Evolutionary conservation across 2,329 filamentous ascomycete genomes (phyloP), one percentile per base, ranked within the genome.

Genomic region (Sphaerulina musiva): DNA sequence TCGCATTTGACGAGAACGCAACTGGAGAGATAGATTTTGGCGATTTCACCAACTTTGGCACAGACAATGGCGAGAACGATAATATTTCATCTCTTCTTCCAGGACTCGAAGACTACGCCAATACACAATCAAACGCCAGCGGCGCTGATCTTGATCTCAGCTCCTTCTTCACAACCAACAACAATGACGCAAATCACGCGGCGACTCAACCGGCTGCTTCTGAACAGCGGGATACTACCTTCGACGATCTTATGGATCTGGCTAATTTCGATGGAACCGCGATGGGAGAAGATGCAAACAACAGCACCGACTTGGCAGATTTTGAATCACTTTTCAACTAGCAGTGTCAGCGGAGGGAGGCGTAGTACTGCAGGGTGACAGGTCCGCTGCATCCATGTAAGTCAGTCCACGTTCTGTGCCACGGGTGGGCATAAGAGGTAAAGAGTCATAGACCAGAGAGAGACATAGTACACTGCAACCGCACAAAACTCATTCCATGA

Each of bases 71-170:
- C 40, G 61, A 66, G 43, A 64, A 67, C 47, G 59, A 65, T 56
- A 62, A 63, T 56, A 67, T 73, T 29, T 66, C 65, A 8, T 67
- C 71, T 2, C 64, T 75, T 6, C 62, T 72, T 6, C 66, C 74
- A 38, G 68, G 74, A 52, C 61, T 76, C 49, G 66, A 75, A 56
- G 67, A 71, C 61, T 73, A 71, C 60, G 69, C 72, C 14, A 73
- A 72, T 39, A 63, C 59, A 14, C 53, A 60, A 36, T 54, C 55
- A 6, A 59, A 59, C 11, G 48, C 40, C 8, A 53, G 53, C 41
- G 31, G 42, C 12, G 53, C 51, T 10, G 61, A 66, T 44, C 57
- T 61, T 20, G 65, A 68, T 48, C 66, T 64, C 46, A 61, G 59
- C 39, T 59, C 60, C 9, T 52, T 68, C 23, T 67, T 68, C 51